Evolutionary conservation across 192 early-diverging fungal species (phyloP).

Genomic region (Backusella westeae): DNA sequence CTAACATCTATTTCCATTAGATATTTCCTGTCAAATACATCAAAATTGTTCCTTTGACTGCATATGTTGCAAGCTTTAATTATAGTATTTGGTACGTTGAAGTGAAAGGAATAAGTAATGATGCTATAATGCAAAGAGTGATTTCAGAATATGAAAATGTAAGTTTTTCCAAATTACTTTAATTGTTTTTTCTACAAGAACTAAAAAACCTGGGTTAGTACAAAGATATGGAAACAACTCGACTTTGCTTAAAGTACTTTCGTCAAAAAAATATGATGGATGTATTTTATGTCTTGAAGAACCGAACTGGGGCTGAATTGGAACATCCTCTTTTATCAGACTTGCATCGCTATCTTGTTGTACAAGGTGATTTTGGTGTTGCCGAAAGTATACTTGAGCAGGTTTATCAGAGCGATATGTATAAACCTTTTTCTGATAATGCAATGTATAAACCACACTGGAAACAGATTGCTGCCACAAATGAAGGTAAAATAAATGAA

Average conservation of each 20-base stretch:
- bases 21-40: constrained; percentile 89
- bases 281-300: constrained; percentile 68
- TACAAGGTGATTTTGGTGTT: constrained; percentile 68
- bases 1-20: constrained; percentile 21
- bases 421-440: constrained; percentile 66
- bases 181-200: no score
- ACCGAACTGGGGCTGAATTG: constrained; percentile 57
- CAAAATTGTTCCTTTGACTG: constrained; percentile 87
- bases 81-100: constrained; percentile 95
- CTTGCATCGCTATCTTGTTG: constrained; percentile 65
- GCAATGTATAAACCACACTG: constrained; percentile 74
- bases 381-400: constrained; percentile 71
- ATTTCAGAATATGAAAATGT: constrained; percentile 66
- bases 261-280: constrained; percentile 74
- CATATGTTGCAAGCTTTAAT: constrained; percentile 93
- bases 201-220: constrained; percentile 37
- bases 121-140: constrained; percentile 63
- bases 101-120: constrained; percentile 71
- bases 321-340: constrained; percentile 83
- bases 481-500: constrained; percentile 32
- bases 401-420: constrained; percentile 63
- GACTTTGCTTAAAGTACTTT: constrained; percentile 89
- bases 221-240: constrained; percentile 75
- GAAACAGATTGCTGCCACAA: constrained; percentile 45
- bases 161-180: constrained; percentile 17